Percentiles rank a stretch among this genome's conserved stretches.
Evolutionary conservation across 345 rosid species (phyloP).

Genomic region (Eucalyptus virginea): DNA sequence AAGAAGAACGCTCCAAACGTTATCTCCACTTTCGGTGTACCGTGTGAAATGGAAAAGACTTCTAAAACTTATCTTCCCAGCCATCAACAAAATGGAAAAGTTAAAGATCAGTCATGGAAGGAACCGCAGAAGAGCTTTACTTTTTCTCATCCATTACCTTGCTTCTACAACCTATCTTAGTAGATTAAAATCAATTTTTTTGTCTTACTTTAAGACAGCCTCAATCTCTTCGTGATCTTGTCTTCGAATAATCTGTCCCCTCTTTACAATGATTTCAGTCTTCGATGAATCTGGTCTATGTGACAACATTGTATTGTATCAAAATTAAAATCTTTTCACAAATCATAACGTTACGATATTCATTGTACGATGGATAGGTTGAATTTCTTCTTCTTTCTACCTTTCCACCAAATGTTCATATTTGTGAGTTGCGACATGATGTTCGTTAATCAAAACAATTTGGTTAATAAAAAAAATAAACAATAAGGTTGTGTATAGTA

Average conservation of each 20-base stretch:
- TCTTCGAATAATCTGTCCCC: too few species aligned
- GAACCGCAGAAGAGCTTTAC: neutral
- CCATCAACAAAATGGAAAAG: neutral
- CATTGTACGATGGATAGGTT: too few species aligned
- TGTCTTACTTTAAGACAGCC: neutral
- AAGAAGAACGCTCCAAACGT: neutral
- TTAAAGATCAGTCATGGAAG: neutral
- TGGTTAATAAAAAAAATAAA: too few species aligned
- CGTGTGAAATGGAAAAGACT: neutral
- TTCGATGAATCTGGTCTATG: too few species aligned
- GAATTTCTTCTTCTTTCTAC: neutral
- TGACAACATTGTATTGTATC: too few species aligned
- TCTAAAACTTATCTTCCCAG: neutral
- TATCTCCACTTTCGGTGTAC: neutral
- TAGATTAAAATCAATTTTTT: too few species aligned
- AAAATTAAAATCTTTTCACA: too few species aligned
- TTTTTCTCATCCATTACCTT: too few species aligned
- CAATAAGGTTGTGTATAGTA: neutral
- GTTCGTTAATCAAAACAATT: too few species aligned
- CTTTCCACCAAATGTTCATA: neutral
- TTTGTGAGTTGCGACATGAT: neutral
- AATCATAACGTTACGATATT: too few species aligned
- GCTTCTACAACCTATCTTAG: neutral
- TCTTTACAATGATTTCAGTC: too few species aligned
- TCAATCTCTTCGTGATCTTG: neutral